Percentiles rank a stretch among this genome's conserved stretches.
These are phyloP conservation scores for Hypholoma sublateritium DNA, from an alignment of 768 basidiomycete genomes.

Conservation along the genomic window DNA sequence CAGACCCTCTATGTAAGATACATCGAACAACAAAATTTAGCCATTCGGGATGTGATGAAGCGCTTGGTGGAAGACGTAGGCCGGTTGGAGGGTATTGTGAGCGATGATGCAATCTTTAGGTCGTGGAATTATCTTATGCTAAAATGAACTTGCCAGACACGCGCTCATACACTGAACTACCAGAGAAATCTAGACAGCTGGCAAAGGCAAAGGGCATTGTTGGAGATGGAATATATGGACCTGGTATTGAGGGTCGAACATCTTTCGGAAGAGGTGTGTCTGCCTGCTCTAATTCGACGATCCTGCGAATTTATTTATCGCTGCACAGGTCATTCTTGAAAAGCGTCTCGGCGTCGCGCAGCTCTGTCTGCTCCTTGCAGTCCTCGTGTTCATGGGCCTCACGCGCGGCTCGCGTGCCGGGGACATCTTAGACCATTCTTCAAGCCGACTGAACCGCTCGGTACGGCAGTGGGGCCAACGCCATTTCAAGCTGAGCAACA, in stretches of 20 bases:
- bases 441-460: constrained; percentile 25
- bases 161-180: constrained; percentile 66
- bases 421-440: constrained; percentile 23
- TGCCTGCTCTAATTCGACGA: background rate
- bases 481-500: constrained; percentile 56
- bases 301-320: background rate
- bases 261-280: constrained; percentile 75
- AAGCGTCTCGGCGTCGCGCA: constrained; percentile 90
- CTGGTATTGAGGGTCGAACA: constrained; percentile 70
- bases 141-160: constrained; percentile 42
- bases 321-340: constrained; percentile 72
- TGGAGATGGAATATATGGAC: constrained; percentile 72
- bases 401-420: constrained; percentile 69
- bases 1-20: constrained; percentile 83
- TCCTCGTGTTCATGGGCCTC: constrained; percentile 84
- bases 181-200: constrained; percentile 66
- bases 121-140: background rate
- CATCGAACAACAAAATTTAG: constrained; percentile 84
- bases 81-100: constrained; percentile 70
- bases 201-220: constrained; percentile 61
- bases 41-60: constrained; percentile 71
- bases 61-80: constrained; percentile 79
- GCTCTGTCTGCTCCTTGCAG: constrained; percentile 76
- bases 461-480: constrained; percentile 57
- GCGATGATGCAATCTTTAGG: constrained; percentile 23